Evolutionary conservation across 2,329 filamentous ascomycete genomes (phyloP).

Genomic region (Curvularia verruculosa): DNA sequence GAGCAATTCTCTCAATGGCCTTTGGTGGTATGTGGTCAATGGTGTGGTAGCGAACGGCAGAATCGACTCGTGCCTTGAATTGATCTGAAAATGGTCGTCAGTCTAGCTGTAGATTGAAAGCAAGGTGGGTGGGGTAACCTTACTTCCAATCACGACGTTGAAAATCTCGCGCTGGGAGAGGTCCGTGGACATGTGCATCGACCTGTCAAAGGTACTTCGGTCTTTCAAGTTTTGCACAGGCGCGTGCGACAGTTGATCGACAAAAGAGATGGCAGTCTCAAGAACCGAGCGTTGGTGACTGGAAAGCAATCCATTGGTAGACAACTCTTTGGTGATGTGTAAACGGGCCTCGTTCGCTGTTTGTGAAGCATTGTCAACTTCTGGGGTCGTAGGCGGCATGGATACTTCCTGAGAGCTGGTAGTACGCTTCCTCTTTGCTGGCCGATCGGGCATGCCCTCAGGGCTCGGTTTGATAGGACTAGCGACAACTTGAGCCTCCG

Average conservation of each 20-base stretch:
- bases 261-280: slow-evolving; percentile 39
- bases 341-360: slow-evolving; percentile 33
- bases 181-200: slow-evolving; percentile 32
- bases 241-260: slow-evolving; percentile 37
- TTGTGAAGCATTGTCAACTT: slow-evolving; percentile 28
- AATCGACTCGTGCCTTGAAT: slow-evolving; percentile 17
- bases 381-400: slow-evolving; percentile 19
- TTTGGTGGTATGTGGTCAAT: slow-evolving; percentile 41
- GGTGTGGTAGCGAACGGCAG: slow-evolving; percentile 30
- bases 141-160: slow-evolving; percentile 36
- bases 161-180: slow-evolving; percentile 36
- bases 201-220: slow-evolving; percentile 33
- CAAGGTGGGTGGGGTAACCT: slow-evolving; percentile 4
- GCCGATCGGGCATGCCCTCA: slow-evolving; percentile 20
- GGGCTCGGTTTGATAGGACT: slow-evolving; percentile 3
- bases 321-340: slow-evolving; percentile 40
- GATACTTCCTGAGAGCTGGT: slow-evolving; percentile 19
- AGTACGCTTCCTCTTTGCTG: slow-evolving; percentile 30
- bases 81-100: slow-evolving; percentile 25
- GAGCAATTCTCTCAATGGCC: slow-evolving; percentile 38
- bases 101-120: not conserved
- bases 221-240: slow-evolving; percentile 30
- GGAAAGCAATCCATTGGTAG: slow-evolving; percentile 33
- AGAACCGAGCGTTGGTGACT: slow-evolving; percentile 38
- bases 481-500: slow-evolving; percentile 5